Evolutionary conservation across 2,329 filamentous ascomycete species (phyloP).

Genomic region (Monilinia laxa): DNA sequence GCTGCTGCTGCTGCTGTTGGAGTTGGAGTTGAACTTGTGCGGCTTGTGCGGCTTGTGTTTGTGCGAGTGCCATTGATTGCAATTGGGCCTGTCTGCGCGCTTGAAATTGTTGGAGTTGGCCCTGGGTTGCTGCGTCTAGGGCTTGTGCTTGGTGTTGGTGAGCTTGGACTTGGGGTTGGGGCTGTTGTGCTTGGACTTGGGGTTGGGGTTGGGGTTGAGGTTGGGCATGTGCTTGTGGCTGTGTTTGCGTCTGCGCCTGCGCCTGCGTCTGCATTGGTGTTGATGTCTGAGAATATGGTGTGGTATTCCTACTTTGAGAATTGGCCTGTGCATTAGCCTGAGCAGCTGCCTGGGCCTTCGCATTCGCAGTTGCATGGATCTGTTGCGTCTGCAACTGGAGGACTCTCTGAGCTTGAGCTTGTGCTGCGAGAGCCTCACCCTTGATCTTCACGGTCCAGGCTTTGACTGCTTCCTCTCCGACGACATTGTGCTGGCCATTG

Average conservation of each 20-base stretch:
- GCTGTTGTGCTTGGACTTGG: too few species aligned
- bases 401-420: neutral
- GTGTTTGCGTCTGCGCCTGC: neutral
- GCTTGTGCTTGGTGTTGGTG: neutral
- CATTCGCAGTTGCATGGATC: neutral
- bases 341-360: neutral
- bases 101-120: neutral
- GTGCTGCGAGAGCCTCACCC: neutral
- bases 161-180: too few species aligned
- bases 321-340: neutral
- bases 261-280: too few species aligned
- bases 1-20: neutral
- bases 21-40: neutral
- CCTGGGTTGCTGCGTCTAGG: neutral
- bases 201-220: too few species aligned
- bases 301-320: neutral
- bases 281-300: neutral
- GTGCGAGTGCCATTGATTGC: too few species aligned
- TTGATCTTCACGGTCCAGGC: neutral
- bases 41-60: too few species aligned
- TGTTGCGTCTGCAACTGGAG: neutral
- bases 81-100: neutral
- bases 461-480: slow-evolving; percentile 40
- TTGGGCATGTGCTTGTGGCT: neutral
- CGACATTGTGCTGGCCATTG: slow-evolving; percentile 47